These are phyloP conservation scores for Tilletia walkeri DNA, from an alignment of 1,284 basidiomycete species.

Conservation along the genomic window DNA sequence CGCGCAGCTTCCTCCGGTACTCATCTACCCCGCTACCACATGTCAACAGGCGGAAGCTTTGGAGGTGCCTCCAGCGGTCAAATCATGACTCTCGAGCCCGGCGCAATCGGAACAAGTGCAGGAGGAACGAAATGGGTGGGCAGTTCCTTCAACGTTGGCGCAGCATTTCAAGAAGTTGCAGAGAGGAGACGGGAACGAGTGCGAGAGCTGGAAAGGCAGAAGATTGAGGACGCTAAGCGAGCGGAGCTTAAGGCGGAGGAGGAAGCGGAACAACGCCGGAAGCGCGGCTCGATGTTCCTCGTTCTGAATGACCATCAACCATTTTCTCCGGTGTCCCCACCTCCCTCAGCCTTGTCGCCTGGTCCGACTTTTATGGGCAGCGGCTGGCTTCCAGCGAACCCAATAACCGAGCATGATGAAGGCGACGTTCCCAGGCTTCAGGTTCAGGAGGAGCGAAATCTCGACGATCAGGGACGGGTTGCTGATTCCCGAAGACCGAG, in stretches of 20 bases:
- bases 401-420: constrained; percentile 8
- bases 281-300: neutral
- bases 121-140: constrained; percentile 52
- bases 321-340: neutral
- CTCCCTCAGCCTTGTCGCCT: neutral
- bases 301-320: neutral
- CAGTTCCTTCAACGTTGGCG: constrained; percentile 45
- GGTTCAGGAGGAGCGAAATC: neutral
- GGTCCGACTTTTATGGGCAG: neutral
- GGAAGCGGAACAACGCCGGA: neutral
- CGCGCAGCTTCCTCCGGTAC: neutral
- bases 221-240: constrained; percentile 19
- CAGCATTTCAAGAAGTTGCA: constrained; percentile 41
- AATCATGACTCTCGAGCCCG: constrained; percentile 23
- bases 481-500: constrained; percentile 12
- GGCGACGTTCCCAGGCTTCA: neutral
- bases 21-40: neutral
- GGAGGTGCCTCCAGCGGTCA: neutral
- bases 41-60: neutral
- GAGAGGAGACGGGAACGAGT: constrained; percentile 24
- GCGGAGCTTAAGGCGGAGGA: neutral
- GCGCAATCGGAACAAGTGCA: constrained; percentile 44
- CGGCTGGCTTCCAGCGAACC: constrained; percentile 1
- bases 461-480: neutral
- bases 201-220: constrained; percentile 15